Conservation (phyloP, 805 yeast genomes). For the Lipomyces japonicus region DNA sequence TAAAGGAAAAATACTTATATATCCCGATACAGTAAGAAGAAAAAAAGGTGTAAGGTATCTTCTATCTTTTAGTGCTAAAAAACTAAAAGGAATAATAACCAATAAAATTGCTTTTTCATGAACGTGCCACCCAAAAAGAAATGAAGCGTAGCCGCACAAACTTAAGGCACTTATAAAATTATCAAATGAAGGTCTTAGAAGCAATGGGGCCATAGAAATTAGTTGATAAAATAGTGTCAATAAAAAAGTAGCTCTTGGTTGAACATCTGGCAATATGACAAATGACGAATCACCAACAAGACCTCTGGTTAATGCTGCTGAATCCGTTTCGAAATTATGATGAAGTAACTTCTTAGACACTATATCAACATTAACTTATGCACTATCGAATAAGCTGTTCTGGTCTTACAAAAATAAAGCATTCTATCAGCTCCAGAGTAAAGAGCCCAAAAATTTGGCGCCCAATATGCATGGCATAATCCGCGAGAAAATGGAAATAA, state of each 20-base stretch:
- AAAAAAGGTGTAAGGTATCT: constrained; percentile 69
- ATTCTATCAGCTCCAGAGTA: constrained; percentile 79
- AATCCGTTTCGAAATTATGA: constrained; percentile 7
- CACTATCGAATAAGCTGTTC: not conserved
- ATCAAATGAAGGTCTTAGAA: constrained; percentile 64
- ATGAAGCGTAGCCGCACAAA: constrained; percentile 85
- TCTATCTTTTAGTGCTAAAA: constrained; percentile 66
- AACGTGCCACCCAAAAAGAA: constrained; percentile 97
- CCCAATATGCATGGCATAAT: constrained; percentile 97
- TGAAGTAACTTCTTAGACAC: constrained; percentile 13
- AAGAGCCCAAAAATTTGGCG: constrained; percentile 95
- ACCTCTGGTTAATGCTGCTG: constrained; percentile 58
- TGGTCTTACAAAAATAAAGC: constrained; percentile 37
- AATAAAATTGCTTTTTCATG: constrained; percentile 96
- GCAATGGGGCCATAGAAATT: constrained; percentile 25
- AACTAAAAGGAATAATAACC: constrained; percentile 78
- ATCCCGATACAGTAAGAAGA: constrained; percentile 72
- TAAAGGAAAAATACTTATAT: constrained; percentile 83
- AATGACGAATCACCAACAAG: constrained; percentile 88
- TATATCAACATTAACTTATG: not conserved
- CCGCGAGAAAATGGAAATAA: constrained; percentile 94
- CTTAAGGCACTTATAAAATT: constrained; percentile 82
- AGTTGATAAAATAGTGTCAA: constrained; percentile 82
- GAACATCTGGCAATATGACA: constrained; percentile 70
- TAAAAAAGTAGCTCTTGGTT: constrained; percentile 72